A percentile compares a stretch with the other conserved stretches of the same genome.
phyloP scores from a whole-genome alignment of 495 filamentous ascomycete genomes.

The Chaetomium cochliodes region DNA sequence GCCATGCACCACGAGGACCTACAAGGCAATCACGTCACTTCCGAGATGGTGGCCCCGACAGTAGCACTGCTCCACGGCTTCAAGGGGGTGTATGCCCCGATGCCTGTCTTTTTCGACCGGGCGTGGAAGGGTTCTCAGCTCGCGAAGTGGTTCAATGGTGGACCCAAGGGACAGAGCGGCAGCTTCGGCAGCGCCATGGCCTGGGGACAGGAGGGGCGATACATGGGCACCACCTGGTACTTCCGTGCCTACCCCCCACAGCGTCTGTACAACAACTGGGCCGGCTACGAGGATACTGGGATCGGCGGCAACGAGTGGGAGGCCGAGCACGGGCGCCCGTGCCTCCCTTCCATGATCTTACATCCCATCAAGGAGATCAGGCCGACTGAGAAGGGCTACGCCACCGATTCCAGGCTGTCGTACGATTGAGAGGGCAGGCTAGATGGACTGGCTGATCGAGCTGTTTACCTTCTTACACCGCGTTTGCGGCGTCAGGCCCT shows the following conservation, averaged over 20 bases:
- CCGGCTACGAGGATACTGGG: conserved; percentile 55
- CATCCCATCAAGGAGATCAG: conserved; percentile 55
- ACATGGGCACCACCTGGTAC: conserved; percentile 59
- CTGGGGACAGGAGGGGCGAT: conserved; percentile 54
- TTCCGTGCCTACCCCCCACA: conserved; percentile 53
- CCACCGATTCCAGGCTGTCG: conserved; percentile 32
- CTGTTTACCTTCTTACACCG: background rate
- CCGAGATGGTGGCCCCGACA: conserved; percentile 69
- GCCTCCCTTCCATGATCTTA: conserved; percentile 56
- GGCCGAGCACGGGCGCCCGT: conserved; percentile 49
- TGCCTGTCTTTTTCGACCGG: conserved; percentile 68
- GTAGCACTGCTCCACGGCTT: conserved; percentile 67
- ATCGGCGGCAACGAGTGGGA: conserved; percentile 56
- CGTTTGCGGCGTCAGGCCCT: background rate
- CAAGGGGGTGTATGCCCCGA: conserved; percentile 66
- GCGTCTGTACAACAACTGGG: conserved; percentile 61
- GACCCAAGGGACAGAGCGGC: conserved; percentile 48
- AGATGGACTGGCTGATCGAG: background rate
- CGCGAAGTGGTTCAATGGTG: conserved; percentile 62
- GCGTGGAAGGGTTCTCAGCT: conserved; percentile 56
- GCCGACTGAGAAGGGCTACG: conserved; percentile 42
- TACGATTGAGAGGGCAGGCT: conserved; percentile 18
- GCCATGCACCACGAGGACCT: conserved; percentile 63
- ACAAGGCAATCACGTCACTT: conserved; percentile 60
- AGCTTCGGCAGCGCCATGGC: conserved; percentile 50